Base-by-base conservation (phyloP, 768 basidiomycete genomes). In the Mycena crocata region DNA sequence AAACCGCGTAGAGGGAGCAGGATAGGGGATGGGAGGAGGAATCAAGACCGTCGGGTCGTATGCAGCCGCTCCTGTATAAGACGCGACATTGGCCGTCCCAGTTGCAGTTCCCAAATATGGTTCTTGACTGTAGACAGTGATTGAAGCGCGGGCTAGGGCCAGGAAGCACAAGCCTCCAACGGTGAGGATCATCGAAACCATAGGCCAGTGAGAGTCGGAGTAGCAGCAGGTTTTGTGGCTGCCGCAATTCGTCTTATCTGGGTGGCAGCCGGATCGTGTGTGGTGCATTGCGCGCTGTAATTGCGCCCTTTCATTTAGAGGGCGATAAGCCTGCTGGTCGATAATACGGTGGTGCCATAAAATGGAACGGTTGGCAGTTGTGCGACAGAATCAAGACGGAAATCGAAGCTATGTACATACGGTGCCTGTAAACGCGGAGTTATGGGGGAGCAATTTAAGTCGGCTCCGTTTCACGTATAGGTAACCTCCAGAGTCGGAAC, bases 11-110 rank as follows among this genome's bases (percentile, higher is more conserved):
- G 69, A 52, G 1, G 69, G 64, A 8, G n/a, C 35, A 24, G 69
- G 69, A n/a, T 54, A 32, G 2, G 77, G 71, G 21, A 76, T 44
- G 19, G 77, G 64, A 19, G 81, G 81, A 10, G 77, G 70, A 26
- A 69, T 62, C 24, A 81, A 66, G 5, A 66, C 65, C 2, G 73
- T 76, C 12, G 75, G 73, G 46, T 81, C 75, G 57, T 80, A 80
- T 14, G 78, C 78, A 32, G 65, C 74, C 30, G 73, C 74, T 31
- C 69, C 76, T 30, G 77, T 76, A 52, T 77, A 79, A 2, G 61
- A 67, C 3, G 71, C 72, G 58, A 60, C 64, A 23, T 58, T 62
- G 49, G 64, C 64, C 26, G 68, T 69, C 5, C 64, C 64, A 3
- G 68, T 66, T 5, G 40, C 26, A 13, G 56, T 65, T 32, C 51